Percentiles rank a stretch among this genome's conserved stretches.
Conservation (phyloP, 441 rosid species). For the Aleurites moluccanus region DNA sequence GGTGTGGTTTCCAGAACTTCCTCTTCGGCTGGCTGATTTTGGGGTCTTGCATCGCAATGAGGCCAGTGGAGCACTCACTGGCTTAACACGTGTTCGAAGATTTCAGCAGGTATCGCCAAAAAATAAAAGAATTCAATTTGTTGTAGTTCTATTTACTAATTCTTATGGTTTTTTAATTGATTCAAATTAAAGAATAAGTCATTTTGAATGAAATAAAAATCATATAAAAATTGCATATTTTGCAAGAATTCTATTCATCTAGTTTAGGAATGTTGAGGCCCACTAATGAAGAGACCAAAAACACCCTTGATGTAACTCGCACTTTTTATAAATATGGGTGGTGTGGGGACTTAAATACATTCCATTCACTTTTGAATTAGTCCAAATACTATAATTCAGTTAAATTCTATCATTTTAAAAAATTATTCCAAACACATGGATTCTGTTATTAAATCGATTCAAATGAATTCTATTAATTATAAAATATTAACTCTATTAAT, state of each 20-base stretch:
- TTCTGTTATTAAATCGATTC: not conserved
- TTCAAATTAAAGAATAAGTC: not conserved
- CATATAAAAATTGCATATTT: not conserved
- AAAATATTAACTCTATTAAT: not conserved
- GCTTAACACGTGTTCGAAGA: constrained; percentile 96
- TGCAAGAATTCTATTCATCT: not conserved
- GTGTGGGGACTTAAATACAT: not conserved
- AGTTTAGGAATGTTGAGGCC: not conserved
- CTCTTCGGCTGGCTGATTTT: constrained; percentile 92
- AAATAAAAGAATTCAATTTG: not conserved
- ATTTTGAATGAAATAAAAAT: not conserved
- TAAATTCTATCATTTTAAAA: too few relatives aligned
- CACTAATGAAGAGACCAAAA: not conserved
- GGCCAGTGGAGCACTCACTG: constrained; percentile 99
- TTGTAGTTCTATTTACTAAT: not conserved
- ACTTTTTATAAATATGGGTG: not conserved
- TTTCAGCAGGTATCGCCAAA: constrained; percentile 76
- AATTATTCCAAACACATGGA: not conserved
- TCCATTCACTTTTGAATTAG: too few relatives aligned
- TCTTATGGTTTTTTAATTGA: not conserved
- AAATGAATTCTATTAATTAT: too few relatives aligned
- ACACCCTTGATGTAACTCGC: too few relatives aligned
- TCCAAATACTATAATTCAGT: not conserved
- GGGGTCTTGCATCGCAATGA: constrained; percentile 98
- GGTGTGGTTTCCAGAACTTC: constrained; percentile 60